Evolutionary conservation across 129 eudicot species (phyloP).

Genomic region (Mikania micrantha): DNA sequence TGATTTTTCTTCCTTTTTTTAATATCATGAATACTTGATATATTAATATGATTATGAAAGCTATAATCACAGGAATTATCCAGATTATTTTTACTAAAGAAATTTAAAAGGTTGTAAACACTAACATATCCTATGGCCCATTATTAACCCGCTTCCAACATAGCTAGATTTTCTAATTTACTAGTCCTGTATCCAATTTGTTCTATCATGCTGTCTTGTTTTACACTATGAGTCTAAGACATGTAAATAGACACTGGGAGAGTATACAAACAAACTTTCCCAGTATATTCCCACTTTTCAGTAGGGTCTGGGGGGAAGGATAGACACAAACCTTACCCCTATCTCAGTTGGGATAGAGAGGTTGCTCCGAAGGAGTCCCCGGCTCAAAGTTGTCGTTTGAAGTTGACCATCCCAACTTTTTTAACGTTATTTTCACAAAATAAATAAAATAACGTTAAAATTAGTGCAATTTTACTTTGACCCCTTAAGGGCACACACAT

Average conservation of each 20-base stretch:
- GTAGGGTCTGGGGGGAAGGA: no score
- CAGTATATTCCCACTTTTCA: no score
- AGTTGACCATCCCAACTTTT: no score
- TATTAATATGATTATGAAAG: background rate
- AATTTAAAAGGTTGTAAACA: background rate
- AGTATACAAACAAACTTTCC: no score
- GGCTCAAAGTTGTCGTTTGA: no score
- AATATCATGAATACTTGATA: background rate
- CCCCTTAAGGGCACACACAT: no score
- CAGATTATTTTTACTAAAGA: background rate
- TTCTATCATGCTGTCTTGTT: background rate
- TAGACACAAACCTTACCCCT: no score
- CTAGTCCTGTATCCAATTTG: background rate
- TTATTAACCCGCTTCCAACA: background rate
- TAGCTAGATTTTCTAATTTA: background rate
- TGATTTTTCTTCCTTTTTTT: background rate
- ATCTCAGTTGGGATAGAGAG: no score
- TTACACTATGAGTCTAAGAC: conserved; percentile 9
- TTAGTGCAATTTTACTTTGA: no score
- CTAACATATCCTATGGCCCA: background rate
- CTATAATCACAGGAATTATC: background rate
- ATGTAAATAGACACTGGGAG: background rate
- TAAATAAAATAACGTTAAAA: no score
- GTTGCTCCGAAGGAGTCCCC: no score
- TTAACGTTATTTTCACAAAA: no score